Conservation (phyloP, 192 early-diverging fungal genomes). For the Backusella australiensis region DNA sequence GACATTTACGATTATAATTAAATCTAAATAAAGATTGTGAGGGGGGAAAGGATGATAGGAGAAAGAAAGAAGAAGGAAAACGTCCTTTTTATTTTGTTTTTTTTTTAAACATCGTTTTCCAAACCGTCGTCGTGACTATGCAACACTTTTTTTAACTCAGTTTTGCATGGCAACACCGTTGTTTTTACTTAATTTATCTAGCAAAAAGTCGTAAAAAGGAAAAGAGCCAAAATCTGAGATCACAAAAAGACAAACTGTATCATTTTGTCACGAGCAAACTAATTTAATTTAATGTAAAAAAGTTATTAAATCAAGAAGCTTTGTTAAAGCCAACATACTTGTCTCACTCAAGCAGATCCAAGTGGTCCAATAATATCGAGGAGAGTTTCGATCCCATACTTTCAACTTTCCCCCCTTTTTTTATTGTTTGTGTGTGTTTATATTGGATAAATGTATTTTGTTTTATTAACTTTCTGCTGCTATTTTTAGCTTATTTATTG, state of each 20-base stretch:
- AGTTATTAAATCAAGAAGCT: not conserved
- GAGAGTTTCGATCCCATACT: not conserved
- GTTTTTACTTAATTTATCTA: not conserved
- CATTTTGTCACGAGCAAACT: not conserved
- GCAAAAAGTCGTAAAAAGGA: not conserved
- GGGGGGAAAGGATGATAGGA: not conserved
- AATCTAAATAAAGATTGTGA: conserved; percentile 1
- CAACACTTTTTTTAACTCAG: not conserved
- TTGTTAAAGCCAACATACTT: not conserved
- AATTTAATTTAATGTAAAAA: not conserved
- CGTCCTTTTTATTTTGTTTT: not conserved
- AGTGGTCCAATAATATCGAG: not conserved
- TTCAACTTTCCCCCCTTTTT: not conserved
- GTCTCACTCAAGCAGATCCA: not conserved
- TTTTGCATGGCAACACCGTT: not conserved
- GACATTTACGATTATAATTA: not conserved
- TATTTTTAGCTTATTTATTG: not conserved
- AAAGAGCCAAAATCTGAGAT: not conserved
- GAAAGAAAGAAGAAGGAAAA: not conserved
- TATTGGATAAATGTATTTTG: too few relatives aligned
- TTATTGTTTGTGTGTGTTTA: not conserved
- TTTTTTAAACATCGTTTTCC: not conserved
- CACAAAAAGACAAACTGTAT: not conserved
- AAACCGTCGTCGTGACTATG: not conserved
- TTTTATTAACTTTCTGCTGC: not conserved